Conservation (phyloP, 768 basidiomycete species). For the Holtermanniella nyarrowii region DNA sequence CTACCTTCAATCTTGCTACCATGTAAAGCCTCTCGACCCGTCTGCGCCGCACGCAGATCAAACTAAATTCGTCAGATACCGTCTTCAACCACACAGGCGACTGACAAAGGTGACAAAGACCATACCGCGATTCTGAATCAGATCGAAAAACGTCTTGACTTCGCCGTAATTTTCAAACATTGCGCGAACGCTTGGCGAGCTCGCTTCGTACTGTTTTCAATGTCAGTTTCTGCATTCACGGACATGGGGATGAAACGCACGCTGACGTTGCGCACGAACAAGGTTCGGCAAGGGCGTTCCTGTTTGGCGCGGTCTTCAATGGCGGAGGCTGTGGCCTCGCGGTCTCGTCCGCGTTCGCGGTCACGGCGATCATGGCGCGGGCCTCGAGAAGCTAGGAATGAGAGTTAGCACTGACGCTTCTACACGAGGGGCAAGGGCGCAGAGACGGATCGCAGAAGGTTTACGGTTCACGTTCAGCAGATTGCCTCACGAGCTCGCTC, state of each 20-base stretch:
- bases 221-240: background rate
- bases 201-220: slow-evolving; percentile 39
- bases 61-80: slow-evolving; percentile 48
- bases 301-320: slow-evolving; percentile 89
- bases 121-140: slow-evolving; percentile 92
- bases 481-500: background rate
- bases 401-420: no score
- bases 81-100: slow-evolving; percentile 16
- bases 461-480: background rate
- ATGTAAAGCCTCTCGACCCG: slow-evolving; percentile 81
- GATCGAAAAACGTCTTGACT: slow-evolving; percentile 93
- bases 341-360: slow-evolving; percentile 60
- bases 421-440: no score
- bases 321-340: no score
- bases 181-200: slow-evolving; percentile 58
- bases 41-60: slow-evolving; percentile 84
- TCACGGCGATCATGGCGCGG: no score
- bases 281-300: slow-evolving; percentile 86
- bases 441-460: no score
- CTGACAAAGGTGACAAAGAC: slow-evolving; percentile 97
- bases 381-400: no score
- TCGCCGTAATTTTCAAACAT: slow-evolving; percentile 89
- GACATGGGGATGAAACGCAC: slow-evolving; percentile 42
- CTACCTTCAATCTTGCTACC: slow-evolving; percentile 77
- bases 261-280: slow-evolving; percentile 98